Base-by-base conservation (phyloP, 768 basidiomycete genomes). In the Psilocybe cubensis region DNA sequence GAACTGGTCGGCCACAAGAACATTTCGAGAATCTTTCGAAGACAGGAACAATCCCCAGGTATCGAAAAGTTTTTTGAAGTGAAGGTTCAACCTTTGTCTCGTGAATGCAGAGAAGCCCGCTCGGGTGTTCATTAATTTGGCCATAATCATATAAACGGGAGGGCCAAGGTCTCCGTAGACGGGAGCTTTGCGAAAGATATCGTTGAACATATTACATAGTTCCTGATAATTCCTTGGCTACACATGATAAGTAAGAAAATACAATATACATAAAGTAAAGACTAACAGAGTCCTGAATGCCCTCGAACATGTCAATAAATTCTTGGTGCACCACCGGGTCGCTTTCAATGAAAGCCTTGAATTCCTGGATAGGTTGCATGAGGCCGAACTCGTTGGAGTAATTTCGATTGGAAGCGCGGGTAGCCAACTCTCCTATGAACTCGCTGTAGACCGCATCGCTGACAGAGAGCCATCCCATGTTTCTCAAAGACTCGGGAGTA, bases 41-140 rank as follows among this genome's bases (percentile, higher is more conserved):
- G 40, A 48, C 2, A 56, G 47, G 27, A 50, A 56, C 11, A 29
- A 5, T 7, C 24, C 55, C 55, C 55, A 56, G 12, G 27, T 42
- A 25, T 49, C 55, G 47, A 56, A 56, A 8, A 56, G 24, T 20
- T 49, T 49, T 43, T 56, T 56, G 55, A 56, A 56, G 28, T 49
- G 48, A 27, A 43, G 27, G 40, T 56, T 56, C 18, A 56, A 27
- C 23, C 38, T 50, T 12, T 49, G 11, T 9, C 20, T 49, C 17
- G 41, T 38, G 25, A 56, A 50, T 10, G 48, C 47, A 24, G 55
- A 41, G 55, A 56, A 56, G 9, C 55, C 55, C 10, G 38, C 55
- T 3, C 44, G n/a, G 4, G 55, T 56, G 29, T 56, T 56, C 55
- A 56, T 56, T 1, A 43, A 28, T 18, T 28, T 41, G 14, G 55